phyloP scores from a whole-genome alignment of 805 yeast genomes.

The Starmerella geochares region DNA sequence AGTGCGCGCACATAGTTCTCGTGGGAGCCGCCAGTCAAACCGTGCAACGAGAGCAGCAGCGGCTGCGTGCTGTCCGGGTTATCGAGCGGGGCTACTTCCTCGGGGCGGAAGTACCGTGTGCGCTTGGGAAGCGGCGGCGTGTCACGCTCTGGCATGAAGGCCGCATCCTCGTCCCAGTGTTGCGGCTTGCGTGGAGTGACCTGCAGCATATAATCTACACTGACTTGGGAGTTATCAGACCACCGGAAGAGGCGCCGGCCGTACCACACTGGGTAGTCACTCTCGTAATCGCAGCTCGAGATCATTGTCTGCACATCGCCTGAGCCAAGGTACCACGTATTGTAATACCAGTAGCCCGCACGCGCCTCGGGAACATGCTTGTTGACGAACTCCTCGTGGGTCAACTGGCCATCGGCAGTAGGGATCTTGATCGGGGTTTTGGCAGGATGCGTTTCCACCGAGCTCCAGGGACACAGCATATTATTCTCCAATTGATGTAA shows the following conservation, averaged over 20 bases:
- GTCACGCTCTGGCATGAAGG: conserved; percentile 29
- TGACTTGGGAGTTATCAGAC: conserved; percentile 62
- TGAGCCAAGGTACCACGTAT: conserved; percentile 54
- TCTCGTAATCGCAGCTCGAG: conserved; percentile 48
- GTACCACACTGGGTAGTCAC: conserved; percentile 50
- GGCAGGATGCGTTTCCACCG: conserved; percentile 16
- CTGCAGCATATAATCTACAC: conserved; percentile 59
- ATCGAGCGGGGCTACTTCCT: conserved; percentile 36
- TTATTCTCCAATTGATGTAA: background rate
- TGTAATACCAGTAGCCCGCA: conserved; percentile 41
- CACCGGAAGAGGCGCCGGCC: conserved; percentile 61
- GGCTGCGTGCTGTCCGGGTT: conserved; percentile 39
- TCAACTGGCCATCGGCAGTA: conserved; percentile 5
- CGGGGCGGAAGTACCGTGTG: conserved; percentile 43
- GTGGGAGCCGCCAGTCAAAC: conserved; percentile 77
- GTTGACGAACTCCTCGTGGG: conserved; percentile 28
- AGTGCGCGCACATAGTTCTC: conserved; percentile 63
- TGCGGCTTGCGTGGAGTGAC: conserved; percentile 31
- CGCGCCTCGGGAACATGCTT: conserved; percentile 39
- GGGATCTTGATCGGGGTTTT: conserved; percentile 15
- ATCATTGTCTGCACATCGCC: conserved; percentile 73
- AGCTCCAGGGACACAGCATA: conserved; percentile 18
- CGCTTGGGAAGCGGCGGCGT: conserved; percentile 38
- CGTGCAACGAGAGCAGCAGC: conserved; percentile 57
- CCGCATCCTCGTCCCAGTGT: conserved; percentile 29